These are phyloP conservation scores for Trametes punicea DNA, from an alignment of 768 basidiomycete genomes.

Conservation along the genomic window DNA sequence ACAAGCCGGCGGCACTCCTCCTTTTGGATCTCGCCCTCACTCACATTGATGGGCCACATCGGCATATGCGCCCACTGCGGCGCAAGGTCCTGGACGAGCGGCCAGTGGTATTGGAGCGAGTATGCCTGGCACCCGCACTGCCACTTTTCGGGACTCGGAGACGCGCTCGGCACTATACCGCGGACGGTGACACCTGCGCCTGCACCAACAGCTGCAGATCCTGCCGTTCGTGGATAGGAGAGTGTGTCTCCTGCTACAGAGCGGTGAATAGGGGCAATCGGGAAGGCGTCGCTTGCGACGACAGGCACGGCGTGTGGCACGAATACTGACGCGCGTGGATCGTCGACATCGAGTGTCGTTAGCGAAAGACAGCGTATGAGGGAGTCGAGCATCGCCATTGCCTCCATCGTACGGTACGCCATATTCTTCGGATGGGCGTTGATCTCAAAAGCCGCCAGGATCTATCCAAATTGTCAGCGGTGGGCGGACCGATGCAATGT, in stretches of 20 bases:
- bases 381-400: conserved; percentile 59
- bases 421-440: conserved; percentile 63
- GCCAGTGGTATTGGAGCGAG: conserved; percentile 50
- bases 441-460: conserved; percentile 69
- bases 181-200: not conserved
- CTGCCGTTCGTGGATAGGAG: not conserved
- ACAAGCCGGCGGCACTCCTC: conserved; percentile 70
- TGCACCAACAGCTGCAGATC: not conserved
- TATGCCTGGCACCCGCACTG: conserved; percentile 33
- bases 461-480: conserved; percentile 34
- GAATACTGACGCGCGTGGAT: conserved; percentile 36
- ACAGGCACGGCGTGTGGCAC: conserved; percentile 6
- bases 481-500: not conserved
- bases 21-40: conserved; percentile 54
- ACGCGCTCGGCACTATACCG: not conserved
- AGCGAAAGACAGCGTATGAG: conserved; percentile 59
- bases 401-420: conserved; percentile 47
- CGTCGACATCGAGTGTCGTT: conserved; percentile 54
- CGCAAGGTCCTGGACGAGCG: conserved; percentile 44
- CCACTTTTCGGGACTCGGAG: not conserved
- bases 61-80: conserved; percentile 64
- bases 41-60: conserved; percentile 51
- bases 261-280: conserved; percentile 59
- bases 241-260: conserved; percentile 39
- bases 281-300: not conserved